Evolutionary conservation across 164 flowering plant genomes (phyloP).

Genomic region (Litsea cubeba): DNA sequence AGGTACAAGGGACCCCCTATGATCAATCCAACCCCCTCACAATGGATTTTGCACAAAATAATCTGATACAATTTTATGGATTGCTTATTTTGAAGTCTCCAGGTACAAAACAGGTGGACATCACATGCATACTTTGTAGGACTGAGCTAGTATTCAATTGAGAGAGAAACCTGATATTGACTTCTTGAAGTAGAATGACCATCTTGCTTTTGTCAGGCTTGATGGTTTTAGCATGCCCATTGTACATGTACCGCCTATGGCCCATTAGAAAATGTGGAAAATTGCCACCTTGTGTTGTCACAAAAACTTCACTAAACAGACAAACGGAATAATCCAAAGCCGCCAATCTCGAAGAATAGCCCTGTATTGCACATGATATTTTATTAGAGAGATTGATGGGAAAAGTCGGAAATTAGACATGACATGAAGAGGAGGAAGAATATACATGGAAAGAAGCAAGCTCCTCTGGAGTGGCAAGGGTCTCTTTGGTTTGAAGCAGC

Average conservation of each 20-base stretch:
- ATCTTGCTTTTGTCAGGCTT: conserved; percentile 79
- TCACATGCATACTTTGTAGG: no score
- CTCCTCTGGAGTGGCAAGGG: conserved; percentile 61
- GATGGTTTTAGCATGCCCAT: conserved; percentile 86
- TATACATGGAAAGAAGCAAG: conserved; percentile 60
- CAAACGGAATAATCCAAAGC: conserved; percentile 85
- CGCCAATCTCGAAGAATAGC: conserved; percentile 82
- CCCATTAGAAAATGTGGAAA: conserved; percentile 96
- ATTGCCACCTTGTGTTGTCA: conserved; percentile 95
- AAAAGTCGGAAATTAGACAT: no score
- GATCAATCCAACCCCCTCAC: no score
- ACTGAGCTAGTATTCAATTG: no score
- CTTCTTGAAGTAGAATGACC: conserved; percentile 53
- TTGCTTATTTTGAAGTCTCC: no score
- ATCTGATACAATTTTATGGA: no score
- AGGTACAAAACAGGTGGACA: no score
- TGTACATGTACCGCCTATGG: conserved; percentile 64
- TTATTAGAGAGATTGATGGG: neutral
- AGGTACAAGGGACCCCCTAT: no score
- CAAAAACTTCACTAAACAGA: conserved; percentile 83
- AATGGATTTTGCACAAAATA: no score
- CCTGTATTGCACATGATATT: conserved; percentile 31
- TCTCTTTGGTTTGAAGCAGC: conserved; percentile 61
- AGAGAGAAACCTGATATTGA: conserved; percentile 43
- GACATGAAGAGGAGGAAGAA: neutral